A percentile compares a stretch with the other conserved stretches of the same genome.
Conservation (phyloP, 2,329 filamentous ascomycete genomes). For the Colletotrichum sp. region DNA sequence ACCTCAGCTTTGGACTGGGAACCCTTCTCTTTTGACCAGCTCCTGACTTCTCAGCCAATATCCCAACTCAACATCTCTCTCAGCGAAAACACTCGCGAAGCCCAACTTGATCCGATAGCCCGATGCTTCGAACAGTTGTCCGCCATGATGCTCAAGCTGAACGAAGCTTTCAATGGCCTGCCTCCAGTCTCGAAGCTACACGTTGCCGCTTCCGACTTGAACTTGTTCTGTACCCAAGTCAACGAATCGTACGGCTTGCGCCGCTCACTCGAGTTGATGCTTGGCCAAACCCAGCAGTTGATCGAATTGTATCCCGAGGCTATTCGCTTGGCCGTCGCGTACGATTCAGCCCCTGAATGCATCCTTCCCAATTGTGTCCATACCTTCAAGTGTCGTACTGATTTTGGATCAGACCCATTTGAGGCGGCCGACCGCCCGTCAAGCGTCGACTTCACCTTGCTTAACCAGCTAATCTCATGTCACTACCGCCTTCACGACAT, state of each 20-base stretch:
- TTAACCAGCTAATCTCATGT: conserved; percentile 41
- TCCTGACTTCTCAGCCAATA: not conserved
- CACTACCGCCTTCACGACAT: conserved; percentile 42
- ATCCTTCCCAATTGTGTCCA: conserved; percentile 39
- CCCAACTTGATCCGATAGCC: not conserved
- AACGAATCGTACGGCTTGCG: conserved; percentile 28
- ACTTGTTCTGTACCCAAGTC: conserved; percentile 26
- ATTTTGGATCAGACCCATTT: conserved; percentile 10
- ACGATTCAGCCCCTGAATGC: conserved; percentile 26
- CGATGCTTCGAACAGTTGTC: not conserved
- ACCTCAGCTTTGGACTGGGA: not conserved
- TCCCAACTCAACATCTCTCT: not conserved
- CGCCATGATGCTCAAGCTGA: not conserved
- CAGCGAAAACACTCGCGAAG: not conserved
- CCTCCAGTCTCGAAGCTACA: conserved; percentile 1
- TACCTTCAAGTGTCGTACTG: not conserved
- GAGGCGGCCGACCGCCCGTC: conserved; percentile 11
- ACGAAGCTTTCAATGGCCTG: not conserved
- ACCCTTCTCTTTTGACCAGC: conserved; percentile 2
- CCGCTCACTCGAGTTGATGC: conserved; percentile 36
- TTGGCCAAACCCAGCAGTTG: conserved; percentile 38
- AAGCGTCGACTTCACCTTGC: conserved; percentile 37
- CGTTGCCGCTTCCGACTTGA: conserved; percentile 27
- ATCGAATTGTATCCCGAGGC: conserved; percentile 38
- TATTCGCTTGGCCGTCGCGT: conserved; percentile 24